These are phyloP conservation scores for Rugosomyces carneus DNA, from an alignment of 1,284 basidiomycete species.

Conservation along the genomic window DNA sequence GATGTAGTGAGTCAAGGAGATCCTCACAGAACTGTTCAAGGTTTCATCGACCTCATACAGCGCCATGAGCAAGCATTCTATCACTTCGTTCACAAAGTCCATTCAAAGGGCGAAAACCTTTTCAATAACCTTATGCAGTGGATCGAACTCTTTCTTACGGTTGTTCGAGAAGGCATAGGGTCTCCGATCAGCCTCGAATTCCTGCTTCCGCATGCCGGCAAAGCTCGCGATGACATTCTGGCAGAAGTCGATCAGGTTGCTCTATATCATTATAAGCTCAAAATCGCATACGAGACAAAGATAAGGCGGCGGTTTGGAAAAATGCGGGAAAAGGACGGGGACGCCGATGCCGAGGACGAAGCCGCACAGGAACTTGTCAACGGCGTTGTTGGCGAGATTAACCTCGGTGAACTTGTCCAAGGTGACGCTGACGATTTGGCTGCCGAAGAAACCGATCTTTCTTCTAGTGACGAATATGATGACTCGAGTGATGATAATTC, in stretches of 20 bases:
- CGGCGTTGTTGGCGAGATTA: constrained; percentile 72
- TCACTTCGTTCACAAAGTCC: constrained; percentile 96
- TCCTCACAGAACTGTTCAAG: constrained; percentile 83
- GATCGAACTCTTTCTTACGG: constrained; percentile 93
- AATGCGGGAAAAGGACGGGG: constrained; percentile 30
- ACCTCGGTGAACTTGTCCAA: constrained; percentile 70
- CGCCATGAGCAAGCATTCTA: constrained; percentile 97
- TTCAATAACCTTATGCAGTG: constrained; percentile 95
- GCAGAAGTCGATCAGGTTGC: constrained; percentile 83
- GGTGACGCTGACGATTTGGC: constrained; percentile 77
- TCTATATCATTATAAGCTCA: constrained; percentile 87
- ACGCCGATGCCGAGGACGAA: constrained; percentile 65
- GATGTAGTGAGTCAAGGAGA: constrained; percentile 74
- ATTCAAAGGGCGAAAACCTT: constrained; percentile 92
- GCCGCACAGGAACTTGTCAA: constrained; percentile 76
- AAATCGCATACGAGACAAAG: constrained; percentile 87
- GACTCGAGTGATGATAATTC: constrained; percentile 22
- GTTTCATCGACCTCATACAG: constrained; percentile 90
- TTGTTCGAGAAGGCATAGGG: constrained; percentile 86
- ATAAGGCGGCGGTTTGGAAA: constrained; percentile 74
- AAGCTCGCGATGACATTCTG: constrained; percentile 72
- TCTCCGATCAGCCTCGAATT: constrained; percentile 77
- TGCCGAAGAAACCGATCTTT: constrained; percentile 68
- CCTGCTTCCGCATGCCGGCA: constrained; percentile 74
- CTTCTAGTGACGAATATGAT: constrained; percentile 32